phyloP scores from a whole-genome alignment of 192 early-diverging fungal species.

The Endogone sp. region DNA sequence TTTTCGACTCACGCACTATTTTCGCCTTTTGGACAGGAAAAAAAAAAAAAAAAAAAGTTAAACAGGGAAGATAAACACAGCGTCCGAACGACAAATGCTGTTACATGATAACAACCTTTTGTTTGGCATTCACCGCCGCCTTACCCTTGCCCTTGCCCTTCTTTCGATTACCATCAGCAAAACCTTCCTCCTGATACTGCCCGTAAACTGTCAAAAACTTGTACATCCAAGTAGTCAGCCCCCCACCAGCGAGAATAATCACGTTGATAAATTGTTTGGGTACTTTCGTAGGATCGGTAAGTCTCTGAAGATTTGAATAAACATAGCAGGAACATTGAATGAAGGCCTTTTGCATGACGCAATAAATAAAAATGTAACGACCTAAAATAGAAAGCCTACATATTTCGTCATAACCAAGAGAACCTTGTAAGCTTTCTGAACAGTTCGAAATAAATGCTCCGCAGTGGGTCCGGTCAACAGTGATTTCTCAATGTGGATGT shows the following conservation, averaged over 20 bases:
- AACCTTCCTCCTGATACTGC: conserved; percentile 17
- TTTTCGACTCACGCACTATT: conserved; percentile 64
- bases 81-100: not conserved
- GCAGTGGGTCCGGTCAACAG: conserved; percentile 31
- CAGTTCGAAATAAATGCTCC: conserved; percentile 43
- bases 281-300: conserved; percentile 11
- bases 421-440: conserved; percentile 45
- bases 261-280: conserved; percentile 39
- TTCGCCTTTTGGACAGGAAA: conserved; percentile 37
- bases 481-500: conserved; percentile 37
- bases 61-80: not conserved
- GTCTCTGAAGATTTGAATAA: conserved; percentile 17
- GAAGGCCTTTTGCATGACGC: too few species aligned
- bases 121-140: conserved; percentile 7
- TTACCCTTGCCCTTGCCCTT: conserved; percentile 29
- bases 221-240: conserved; percentile 49
- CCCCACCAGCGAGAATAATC: conserved; percentile 36
- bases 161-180: conserved; percentile 12
- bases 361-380: not conserved
- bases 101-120: conserved; percentile 23
- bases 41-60: too few species aligned
- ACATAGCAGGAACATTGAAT: too few species aligned
- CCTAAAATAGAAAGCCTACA: conserved; percentile 17
- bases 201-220: conserved; percentile 35
- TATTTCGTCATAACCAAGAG: conserved; percentile 40